These are phyloP conservation scores for Pseudocercospora fijiensis DNA, from an alignment of 2,329 filamentous ascomycete genomes.

Conservation along the genomic window DNA sequence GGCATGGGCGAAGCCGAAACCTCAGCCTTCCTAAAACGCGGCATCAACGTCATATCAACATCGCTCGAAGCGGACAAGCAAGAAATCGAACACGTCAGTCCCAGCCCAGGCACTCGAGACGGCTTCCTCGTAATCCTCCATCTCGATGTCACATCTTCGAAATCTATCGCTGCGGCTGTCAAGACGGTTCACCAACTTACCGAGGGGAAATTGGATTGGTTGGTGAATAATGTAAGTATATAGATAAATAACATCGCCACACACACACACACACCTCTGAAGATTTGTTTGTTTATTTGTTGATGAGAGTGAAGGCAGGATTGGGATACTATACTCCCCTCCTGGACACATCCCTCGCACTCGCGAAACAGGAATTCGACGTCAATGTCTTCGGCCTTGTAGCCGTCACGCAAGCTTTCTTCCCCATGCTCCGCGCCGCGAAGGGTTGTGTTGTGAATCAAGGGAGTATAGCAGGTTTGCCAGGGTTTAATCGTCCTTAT, in stretches of 20 bases:
- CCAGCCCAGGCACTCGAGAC: constrained; percentile 10
- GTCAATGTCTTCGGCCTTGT: constrained; percentile 52
- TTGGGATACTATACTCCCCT: constrained; percentile 34
- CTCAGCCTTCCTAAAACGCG: constrained; percentile 46
- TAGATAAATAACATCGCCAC: too few relatives aligned
- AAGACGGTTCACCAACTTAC: constrained; percentile 31
- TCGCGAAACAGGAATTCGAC: constrained; percentile 52
- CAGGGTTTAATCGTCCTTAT: constrained; percentile 26
- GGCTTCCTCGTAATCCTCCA: constrained; percentile 34
- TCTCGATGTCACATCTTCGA: constrained; percentile 45
- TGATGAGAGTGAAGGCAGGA: constrained; percentile 36
- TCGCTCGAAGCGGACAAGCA: constrained; percentile 34
- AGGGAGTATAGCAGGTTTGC: constrained; percentile 35
- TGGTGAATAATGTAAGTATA: constrained; percentile 48
- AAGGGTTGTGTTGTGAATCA: constrained; percentile 42
- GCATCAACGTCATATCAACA: constrained; percentile 48
- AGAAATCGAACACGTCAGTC: constrained; percentile 14
- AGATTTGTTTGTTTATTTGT: too few relatives aligned
- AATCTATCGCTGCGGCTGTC: constrained; percentile 40
- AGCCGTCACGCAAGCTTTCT: constrained; percentile 43
- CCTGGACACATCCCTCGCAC: constrained; percentile 32
- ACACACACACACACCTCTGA: not conserved
- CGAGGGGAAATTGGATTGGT: constrained; percentile 45
- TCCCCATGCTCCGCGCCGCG: constrained; percentile 48
- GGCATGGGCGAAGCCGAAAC: constrained; percentile 51